Conservation (phyloP, 208 protist species). For the Leishmania tarentolae region DNA sequence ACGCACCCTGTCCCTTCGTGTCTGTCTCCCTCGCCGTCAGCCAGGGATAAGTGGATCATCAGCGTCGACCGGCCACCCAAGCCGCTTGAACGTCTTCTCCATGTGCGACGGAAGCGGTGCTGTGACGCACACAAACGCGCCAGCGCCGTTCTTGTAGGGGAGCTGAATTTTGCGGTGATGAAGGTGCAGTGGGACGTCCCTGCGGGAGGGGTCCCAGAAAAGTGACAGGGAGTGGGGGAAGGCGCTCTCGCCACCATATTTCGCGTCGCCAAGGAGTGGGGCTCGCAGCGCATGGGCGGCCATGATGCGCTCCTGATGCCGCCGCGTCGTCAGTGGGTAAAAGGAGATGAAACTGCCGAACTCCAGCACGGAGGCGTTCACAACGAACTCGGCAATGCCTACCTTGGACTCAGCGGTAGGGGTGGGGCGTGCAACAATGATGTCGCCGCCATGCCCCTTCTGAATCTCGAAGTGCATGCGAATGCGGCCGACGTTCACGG, state of each 20-base stretch:
- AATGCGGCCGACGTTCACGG: constrained; percentile 86
- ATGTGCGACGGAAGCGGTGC: constrained; percentile 90
- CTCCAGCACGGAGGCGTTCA: constrained; percentile 87
- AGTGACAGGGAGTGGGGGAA: constrained; percentile 83
- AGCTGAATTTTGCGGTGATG: constrained; percentile 92
- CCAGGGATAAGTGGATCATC: constrained; percentile 92
- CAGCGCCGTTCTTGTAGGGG: constrained; percentile 85
- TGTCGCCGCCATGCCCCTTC: constrained; percentile 67
- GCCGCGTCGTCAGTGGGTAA: constrained; percentile 86
- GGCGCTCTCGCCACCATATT: constrained; percentile 89
- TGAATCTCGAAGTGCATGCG: constrained; percentile 93
- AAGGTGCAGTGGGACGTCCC: constrained; percentile 82
- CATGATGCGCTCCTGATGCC: constrained; percentile 93
- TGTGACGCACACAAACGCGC: constrained; percentile 86
- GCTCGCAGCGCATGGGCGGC: constrained; percentile 87
- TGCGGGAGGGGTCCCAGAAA: constrained; percentile 85
- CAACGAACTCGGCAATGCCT: constrained; percentile 89
- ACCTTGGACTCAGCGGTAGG: constrained; percentile 81
- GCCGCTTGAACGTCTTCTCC: constrained; percentile 86
- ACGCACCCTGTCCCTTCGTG: not conserved
- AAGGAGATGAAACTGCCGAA: constrained; percentile 91
- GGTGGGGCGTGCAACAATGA: constrained; percentile 81
- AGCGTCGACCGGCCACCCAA: constrained; percentile 86
- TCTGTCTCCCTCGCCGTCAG: constrained; percentile 20
- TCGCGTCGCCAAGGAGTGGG: constrained; percentile 91